Evolutionary conservation across 441 rosid species (phyloP).

Genomic region (Mallotus japonicus): DNA sequence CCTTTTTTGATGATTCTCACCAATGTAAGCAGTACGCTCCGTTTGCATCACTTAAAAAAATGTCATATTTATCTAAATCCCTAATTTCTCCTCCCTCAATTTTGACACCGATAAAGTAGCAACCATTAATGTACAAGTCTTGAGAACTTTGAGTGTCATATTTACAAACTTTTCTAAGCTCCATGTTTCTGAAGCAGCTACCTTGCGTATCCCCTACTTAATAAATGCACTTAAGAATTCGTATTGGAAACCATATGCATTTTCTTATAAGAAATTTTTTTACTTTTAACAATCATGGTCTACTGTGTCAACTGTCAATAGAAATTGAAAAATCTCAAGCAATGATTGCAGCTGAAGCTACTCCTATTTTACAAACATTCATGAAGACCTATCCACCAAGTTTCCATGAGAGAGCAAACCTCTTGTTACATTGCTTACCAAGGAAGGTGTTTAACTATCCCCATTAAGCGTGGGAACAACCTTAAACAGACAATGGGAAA

Average conservation of each 20-base stretch:
- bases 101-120: conserved; percentile 17
- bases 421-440: conserved; percentile 76
- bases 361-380: conserved; percentile 68
- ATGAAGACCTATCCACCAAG: conserved; percentile 75
- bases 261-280: conserved; percentile 6
- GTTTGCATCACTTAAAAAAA: too few relatives aligned
- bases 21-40: too few relatives aligned
- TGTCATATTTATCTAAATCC: too few relatives aligned
- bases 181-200: conserved; percentile 80
- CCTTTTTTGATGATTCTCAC: too few relatives aligned
- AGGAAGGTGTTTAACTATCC: conserved; percentile 82
- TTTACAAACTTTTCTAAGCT: conserved; percentile 83
- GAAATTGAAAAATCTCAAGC: conserved; percentile 78
- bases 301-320: conserved; percentile 45
- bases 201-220: conserved; percentile 69
- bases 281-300: conserved; percentile 82
- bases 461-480: conserved; percentile 76
- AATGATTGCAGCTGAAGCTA: conserved; percentile 74
- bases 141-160: conserved; percentile 73
- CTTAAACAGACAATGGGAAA: conserved; percentile 71
- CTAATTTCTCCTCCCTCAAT: conserved; percentile 6
- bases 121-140: conserved; percentile 67
- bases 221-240: conserved; percentile 68
- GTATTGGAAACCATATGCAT: conserved; percentile 73
- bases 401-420: conserved; percentile 75